Base-by-base conservation (phyloP, 805 yeast species). In the Yamadazyma sp. region DNA sequence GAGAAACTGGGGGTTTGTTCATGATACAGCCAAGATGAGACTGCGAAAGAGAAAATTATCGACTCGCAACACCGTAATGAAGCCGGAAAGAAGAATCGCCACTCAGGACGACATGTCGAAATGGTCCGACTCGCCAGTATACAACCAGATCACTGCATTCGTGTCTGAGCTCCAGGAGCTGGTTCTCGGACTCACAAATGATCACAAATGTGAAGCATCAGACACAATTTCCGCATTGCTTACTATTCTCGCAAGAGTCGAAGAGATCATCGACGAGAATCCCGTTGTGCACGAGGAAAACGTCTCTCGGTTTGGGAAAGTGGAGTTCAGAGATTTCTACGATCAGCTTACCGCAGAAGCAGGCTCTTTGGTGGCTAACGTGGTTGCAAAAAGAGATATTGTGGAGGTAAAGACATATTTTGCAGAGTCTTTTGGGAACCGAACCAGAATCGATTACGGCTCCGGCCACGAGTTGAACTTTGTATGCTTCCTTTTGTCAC, bases 381-480 rank as follows among this genome's bases (percentile, higher is more conserved):
- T 61, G 65, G 18, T 27, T 8, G 38, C 25, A 13, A 38, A 41
- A 5, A n/a, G 32, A 3, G 35, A 51, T 7, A 46, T 58, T n/a
- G 37, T 55, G 3, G 90, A 86, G 47, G 42, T 85, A 2, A 43
- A 70, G 0, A 57, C 64, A 3, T 91, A 91, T 53, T 62, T 91
- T 13, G 49, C 58, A 11, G 84, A 87, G 49, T 75, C 90, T 1
- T 91, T 89, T 77, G 99, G 99, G 0, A 81, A 88, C 46, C 69
- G 84, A 42, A 70, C 75, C 5, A 71, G 99, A 59, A 88, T 93
- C 18, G 99, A 93, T 61, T 93, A 89, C 57, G 99, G 99, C 1
- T 86, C 96, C 5, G 99, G 99, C 19, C 99, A 93, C 56, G 99
- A 93, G 57, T 67, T 93, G 37, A 87, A 87, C 54, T 89, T 91